Conservation (phyloP, 2,329 filamentous ascomycete genomes). For the Bertia moriformis region DNA sequence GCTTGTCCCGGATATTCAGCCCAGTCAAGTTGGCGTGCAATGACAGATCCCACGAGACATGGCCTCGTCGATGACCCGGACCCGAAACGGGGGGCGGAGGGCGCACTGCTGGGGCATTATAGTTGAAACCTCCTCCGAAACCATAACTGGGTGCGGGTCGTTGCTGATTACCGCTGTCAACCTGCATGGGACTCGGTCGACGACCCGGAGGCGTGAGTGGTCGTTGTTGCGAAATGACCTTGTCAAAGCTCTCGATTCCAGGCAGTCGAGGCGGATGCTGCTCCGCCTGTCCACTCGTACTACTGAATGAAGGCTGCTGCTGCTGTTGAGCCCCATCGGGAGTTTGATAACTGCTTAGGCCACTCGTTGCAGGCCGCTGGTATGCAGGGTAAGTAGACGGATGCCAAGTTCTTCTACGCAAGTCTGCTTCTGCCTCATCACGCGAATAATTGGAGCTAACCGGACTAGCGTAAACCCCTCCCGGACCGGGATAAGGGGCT, state of each 20-base stretch:
- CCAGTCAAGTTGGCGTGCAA: conserved; percentile 25
- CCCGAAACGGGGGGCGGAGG: conserved; percentile 24
- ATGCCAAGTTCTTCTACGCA: conserved; percentile 81
- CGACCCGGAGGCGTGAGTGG: conserved; percentile 48
- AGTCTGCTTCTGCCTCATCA: conserved; percentile 62
- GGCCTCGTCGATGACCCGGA: conserved; percentile 24
- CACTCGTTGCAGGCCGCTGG: conserved; percentile 52
- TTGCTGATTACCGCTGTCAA: conserved; percentile 43
- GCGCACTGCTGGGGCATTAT: conserved; percentile 14
- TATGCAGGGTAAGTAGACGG: conserved; percentile 56
- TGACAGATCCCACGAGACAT: conserved; percentile 30
- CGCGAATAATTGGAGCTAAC: conserved; percentile 48
- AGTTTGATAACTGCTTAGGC: conserved; percentile 62
- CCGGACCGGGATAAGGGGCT: conserved; percentile 21
- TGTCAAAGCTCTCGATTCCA: conserved; percentile 84
- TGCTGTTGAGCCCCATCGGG: conserved; percentile 40
- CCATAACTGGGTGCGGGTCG: not conserved
- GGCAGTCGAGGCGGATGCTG: conserved; percentile 51
- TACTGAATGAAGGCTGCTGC: conserved; percentile 30
- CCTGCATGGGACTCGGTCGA: conserved; percentile 61
- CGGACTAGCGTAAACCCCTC: conserved; percentile 50
- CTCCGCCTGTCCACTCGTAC: conserved; percentile 35
- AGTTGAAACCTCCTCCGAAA: conserved; percentile 7
- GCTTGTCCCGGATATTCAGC: conserved; percentile 21
- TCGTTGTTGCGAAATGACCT: conserved; percentile 44